A percentile compares a stretch with the other conserved stretches of the same genome.
Conservation (phyloP, 2,329 filamentous ascomycete genomes). For the Diplodia intermedia region DNA sequence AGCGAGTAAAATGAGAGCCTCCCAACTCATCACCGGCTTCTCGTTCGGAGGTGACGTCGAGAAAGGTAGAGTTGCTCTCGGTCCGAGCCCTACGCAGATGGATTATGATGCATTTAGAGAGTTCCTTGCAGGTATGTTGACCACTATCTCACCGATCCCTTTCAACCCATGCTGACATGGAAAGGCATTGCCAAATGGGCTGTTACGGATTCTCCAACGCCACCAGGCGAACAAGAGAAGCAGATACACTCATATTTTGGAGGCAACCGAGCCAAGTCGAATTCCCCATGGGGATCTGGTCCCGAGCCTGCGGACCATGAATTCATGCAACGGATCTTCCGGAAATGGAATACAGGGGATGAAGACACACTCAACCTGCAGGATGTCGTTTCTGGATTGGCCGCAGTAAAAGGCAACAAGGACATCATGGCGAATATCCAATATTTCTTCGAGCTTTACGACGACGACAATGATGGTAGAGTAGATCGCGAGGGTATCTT, state of each 20-base stretch:
- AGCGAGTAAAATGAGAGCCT: slow-evolving; percentile 63
- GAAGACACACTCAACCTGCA: slow-evolving; percentile 82
- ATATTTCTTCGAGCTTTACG: slow-evolving; percentile 97
- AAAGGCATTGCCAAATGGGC: slow-evolving; percentile 86
- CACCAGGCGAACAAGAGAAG: slow-evolving; percentile 61
- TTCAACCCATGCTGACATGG: slow-evolving; percentile 21
- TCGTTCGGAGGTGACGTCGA: slow-evolving; percentile 65
- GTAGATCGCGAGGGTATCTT: slow-evolving; percentile 96
- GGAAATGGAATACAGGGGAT: slow-evolving; percentile 83
- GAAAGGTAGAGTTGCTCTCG: slow-evolving; percentile 85
- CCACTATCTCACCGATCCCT: neutral
- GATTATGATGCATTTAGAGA: slow-evolving; percentile 96
- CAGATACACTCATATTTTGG: slow-evolving; percentile 66
- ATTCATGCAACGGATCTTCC: slow-evolving; percentile 87
- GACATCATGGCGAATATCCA: slow-evolving; percentile 98
- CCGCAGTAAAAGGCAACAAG: slow-evolving; percentile 86
- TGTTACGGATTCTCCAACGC: slow-evolving; percentile 79
- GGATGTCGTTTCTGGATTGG: slow-evolving; percentile 89
- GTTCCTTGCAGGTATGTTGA: slow-evolving; percentile 71
- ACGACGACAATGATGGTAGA: slow-evolving; percentile 87
- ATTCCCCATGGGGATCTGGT: slow-evolving; percentile 64
- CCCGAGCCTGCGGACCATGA: slow-evolving; percentile 88
- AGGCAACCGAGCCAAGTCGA: slow-evolving; percentile 49
- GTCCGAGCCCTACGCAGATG: slow-evolving; percentile 90
- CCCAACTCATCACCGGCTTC: slow-evolving; percentile 57